Evolutionary conservation across 108 stramenopile genomes (phyloP), one percentile per base, ranked within the genome.

Genomic region (Parietichytrium sp.): DNA sequence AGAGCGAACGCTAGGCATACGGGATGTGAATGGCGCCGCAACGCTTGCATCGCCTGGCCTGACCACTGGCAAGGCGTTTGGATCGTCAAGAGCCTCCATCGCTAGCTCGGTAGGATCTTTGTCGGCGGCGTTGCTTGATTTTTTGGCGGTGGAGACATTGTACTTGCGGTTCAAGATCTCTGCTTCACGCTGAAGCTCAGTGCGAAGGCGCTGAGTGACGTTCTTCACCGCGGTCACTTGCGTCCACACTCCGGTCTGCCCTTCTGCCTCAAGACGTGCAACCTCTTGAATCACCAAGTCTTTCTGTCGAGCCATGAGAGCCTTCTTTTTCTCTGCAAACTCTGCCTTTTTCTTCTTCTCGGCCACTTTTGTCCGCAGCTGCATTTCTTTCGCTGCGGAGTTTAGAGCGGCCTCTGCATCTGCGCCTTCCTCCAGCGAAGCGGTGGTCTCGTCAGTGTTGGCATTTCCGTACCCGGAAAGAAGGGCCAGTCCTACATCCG

Each of bases 1-100:
- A 84, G 91, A 93, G 47, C 86, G 84, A 72, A 95, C 94, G 45
- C 88, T 90, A 6, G 95, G 94, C 16, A 90, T 86, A 23, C 93
- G 89, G 31, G 94, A 90, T 3, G 98, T 98, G 85, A 99, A 99
- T 0, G 98, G 98, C 25, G 96, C 94, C 18, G 97, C 98, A n/a
- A 98, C 92, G n/a, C 93, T 94, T 10, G 98, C 98, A 88, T 99
- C 97, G 8, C 98, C 97, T 51, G 98, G 89, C 42, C 91, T 86
- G 29, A 86, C 90, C 23, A 87, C 48, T 4, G 87, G 23, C 48
- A 49, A 42, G 90, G 93, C 13, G 94, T 94, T 2, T 42, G 61
- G 61, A 42, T 72, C 61, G 45, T 72, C 61, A 25, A 72, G 61
- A 16, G 61, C 61, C 42, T 72, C 61, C 15, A 72, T n/a, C 33